Conservation (phyloP, 2,329 filamentous ascomycete genomes). For the Claviceps cyperi region DNA sequence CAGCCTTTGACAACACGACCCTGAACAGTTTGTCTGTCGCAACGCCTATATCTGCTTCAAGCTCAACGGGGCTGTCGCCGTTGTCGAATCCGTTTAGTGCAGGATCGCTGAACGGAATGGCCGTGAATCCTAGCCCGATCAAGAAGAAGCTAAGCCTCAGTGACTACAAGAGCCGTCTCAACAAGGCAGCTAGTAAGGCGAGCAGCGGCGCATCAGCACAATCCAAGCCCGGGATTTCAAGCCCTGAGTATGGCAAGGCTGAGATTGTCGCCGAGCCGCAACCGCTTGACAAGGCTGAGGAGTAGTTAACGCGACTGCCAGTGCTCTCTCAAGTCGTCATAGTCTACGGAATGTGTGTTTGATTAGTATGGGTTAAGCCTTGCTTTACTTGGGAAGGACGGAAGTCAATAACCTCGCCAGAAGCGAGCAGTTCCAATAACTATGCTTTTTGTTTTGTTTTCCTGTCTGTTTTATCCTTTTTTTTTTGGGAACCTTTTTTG, state of each 20-base stretch:
- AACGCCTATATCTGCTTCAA: conserved; percentile 33
- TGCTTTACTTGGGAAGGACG: too few species aligned
- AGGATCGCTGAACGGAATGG: conserved; percentile 26
- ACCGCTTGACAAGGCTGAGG: conserved; percentile 15
- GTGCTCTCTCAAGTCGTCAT: too few species aligned
- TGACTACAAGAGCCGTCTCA: conserved; percentile 48
- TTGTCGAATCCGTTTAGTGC: conserved; percentile 31
- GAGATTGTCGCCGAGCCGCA: conserved; percentile 20
- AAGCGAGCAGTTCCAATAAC: too few species aligned
- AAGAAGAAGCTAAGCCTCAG: conserved; percentile 55
- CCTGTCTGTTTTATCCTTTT: too few species aligned
- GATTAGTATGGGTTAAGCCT: too few species aligned
- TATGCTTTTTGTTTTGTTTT: too few species aligned
- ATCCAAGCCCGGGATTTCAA: conserved; percentile 20
- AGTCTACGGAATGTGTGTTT: too few species aligned
- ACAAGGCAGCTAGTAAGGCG: conserved; percentile 33
- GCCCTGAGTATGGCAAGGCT: conserved; percentile 22
- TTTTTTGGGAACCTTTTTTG: too few species aligned
- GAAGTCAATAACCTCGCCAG: too few species aligned
- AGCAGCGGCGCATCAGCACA: conserved; percentile 12
- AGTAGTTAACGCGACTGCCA: conserved; percentile 6
- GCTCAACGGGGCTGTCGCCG: conserved; percentile 34
- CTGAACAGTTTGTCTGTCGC: conserved; percentile 14
- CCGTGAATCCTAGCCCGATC: conserved; percentile 40
- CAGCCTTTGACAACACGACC: conserved; percentile 29